Base-by-base conservation (phyloP, 163 green algal species). In the Scenedesmus sp. region DNA sequence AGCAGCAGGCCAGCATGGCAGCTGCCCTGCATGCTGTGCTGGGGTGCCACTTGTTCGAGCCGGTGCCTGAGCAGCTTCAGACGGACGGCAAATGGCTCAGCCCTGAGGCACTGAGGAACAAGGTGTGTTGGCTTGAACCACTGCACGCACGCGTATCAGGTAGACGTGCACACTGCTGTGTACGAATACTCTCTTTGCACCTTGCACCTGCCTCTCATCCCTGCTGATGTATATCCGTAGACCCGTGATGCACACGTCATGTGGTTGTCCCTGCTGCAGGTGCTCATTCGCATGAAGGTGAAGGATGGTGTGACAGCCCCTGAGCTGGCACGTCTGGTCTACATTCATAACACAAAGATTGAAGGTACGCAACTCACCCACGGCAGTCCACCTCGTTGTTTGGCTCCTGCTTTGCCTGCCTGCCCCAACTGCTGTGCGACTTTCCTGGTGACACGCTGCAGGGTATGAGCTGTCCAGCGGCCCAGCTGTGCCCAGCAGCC, bases 201-300 rank as follows among this genome's bases (percentile, higher is more conserved):
- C n/a, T n/a, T n/a, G n/a, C n/a, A n/a, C n/a, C n/a, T n/a, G n/a
- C n/a, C n/a, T n/a, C n/a, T n/a, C n/a, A n/a, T n/a, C n/a, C n/a
- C n/a, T n/a, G n/a, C n/a, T n/a, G n/a, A n/a, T n/a, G n/a, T n/a
- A n/a, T n/a, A n/a, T n/a, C n/a, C n/a, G n/a, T n/a, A n/a, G n/a
- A n/a, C n/a, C n/a, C n/a, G n/a, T n/a, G n/a, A n/a, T n/a, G n/a
- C n/a, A n/a, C n/a, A n/a, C n/a, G n/a, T n/a, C n/a, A n/a, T n/a
- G n/a, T n/a, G n/a, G n/a, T n/a, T n/a, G n/a, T n/a, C n/a, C n/a
- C n/a, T n/a, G n/a, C 46, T 84, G n/a, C 79, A 85, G 79, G 85
- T 90, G 44, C 37, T 91, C 0, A 53, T 91, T 13, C 76, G 86
- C 37, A 91, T 87, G 78, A 91, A 91, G 43, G 87, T 91, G 2